phyloP scores from a whole-genome alignment of 2,329 filamentous ascomycete species.

The Botrytis fabae region DNA sequence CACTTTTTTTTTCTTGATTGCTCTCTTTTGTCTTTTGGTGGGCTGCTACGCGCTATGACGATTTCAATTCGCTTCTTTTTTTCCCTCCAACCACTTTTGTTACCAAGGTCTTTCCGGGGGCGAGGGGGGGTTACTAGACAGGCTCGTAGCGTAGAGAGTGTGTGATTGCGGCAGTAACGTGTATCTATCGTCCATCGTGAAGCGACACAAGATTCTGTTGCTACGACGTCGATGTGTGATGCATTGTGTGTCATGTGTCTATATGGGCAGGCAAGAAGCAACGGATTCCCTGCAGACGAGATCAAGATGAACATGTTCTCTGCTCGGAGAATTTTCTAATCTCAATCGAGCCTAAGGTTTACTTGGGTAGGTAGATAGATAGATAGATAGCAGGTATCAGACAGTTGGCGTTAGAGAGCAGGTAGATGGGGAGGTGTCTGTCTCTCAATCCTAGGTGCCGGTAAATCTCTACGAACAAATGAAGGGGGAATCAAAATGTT shows the following conservation, averaged over 20 bases:
- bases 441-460: neutral
- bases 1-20: slow-evolving; percentile 13
- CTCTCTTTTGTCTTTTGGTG: slow-evolving; percentile 6
- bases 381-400: neutral
- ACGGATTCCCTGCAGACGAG: neutral
- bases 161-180: neutral
- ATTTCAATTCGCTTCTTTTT: slow-evolving; percentile 16
- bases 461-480: neutral
- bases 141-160: neutral
- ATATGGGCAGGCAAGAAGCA: neutral
- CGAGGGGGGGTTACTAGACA: neutral
- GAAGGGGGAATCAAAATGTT: neutral
- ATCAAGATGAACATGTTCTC: neutral
- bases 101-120: neutral
- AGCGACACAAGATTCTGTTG: neutral
- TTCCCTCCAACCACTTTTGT: neutral
- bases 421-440: neutral
- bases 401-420: neutral
- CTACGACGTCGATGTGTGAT: neutral
- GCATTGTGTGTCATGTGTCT: neutral
- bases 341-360: neutral
- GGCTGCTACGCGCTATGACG: slow-evolving; percentile 30
- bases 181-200: neutral
- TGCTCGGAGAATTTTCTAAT: neutral
- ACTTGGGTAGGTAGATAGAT: neutral